These are phyloP conservation scores for Centaurea solstitialis DNA, from an alignment of 129 eudicot genomes.

Conservation along the genomic window DNA sequence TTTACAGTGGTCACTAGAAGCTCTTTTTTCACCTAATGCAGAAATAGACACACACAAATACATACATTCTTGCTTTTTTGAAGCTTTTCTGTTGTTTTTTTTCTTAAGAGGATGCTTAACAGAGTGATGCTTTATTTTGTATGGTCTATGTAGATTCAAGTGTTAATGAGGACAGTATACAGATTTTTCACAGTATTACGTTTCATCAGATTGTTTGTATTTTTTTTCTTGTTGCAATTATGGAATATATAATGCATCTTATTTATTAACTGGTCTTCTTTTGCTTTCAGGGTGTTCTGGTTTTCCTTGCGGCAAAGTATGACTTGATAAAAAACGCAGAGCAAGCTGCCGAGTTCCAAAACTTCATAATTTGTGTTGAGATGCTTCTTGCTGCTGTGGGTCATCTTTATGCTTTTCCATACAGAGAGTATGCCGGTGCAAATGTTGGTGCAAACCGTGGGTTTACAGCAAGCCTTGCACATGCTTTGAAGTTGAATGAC, in stretches of 20 bases:
- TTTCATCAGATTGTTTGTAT: not conserved
- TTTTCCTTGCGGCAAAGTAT: conserved; percentile 82
- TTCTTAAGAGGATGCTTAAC: not conserved
- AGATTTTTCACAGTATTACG: not conserved
- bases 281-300: conserved; percentile 76
- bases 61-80: not conserved
- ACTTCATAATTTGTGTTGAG: conserved; percentile 77
- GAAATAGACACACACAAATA: not conserved
- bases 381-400: conserved; percentile 93
- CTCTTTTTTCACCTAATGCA: conserved; percentile 3
- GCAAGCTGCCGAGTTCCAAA: conserved; percentile 83
- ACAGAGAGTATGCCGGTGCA: conserved; percentile 93
- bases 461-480: conserved; percentile 78
- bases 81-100: not conserved
- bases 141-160: not conserved
- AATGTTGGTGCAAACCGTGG: conserved; percentile 71
- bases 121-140: not conserved
- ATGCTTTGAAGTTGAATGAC: conserved; percentile 80
- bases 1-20: conserved; percentile 1
- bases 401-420: conserved; percentile 89
- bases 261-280: conserved; percentile 2
- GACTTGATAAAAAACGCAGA: conserved; percentile 58
- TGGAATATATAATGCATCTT: not conserved
- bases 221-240: not conserved
- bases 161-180: not conserved